Conservation (phyloP, 2,329 filamentous ascomycete species). For the Sclerotinia borealis region DNA sequence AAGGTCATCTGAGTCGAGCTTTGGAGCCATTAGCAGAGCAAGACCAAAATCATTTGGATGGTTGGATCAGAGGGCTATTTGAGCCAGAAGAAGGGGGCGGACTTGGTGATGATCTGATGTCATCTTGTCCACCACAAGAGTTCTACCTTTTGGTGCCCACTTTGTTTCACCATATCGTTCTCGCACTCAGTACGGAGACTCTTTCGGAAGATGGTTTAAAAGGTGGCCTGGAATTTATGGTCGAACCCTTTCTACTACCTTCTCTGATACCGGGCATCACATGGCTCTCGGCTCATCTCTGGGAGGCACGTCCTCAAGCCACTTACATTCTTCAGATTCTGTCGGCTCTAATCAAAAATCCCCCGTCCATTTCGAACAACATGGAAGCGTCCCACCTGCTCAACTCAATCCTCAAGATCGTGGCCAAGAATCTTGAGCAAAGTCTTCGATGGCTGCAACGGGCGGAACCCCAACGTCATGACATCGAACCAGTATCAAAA, state of each 20-base stretch:
- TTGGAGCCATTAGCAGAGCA: constrained; percentile 56
- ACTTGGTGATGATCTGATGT: constrained; percentile 74
- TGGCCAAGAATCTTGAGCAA: constrained; percentile 62
- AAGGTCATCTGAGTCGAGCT: constrained; percentile 50
- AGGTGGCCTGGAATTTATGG: constrained; percentile 70
- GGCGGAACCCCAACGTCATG: constrained; percentile 59
- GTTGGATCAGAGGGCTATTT: constrained; percentile 75
- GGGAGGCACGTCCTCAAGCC: constrained; percentile 59
- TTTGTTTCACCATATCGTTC: constrained; percentile 67
- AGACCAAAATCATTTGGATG: constrained; percentile 59
- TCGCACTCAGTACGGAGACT: constrained; percentile 59
- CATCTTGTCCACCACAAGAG: constrained; percentile 73
- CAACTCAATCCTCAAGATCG: constrained; percentile 62
- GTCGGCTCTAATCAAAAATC: constrained; percentile 60
- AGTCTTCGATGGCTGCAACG: constrained; percentile 61
- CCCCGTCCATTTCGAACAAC: constrained; percentile 57
- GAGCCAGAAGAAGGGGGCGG: constrained; percentile 62
- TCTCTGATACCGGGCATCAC: constrained; percentile 67
- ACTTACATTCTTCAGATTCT: constrained; percentile 66
- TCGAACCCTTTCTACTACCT: constrained; percentile 75
- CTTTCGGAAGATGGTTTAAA: constrained; percentile 66
- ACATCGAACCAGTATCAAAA: constrained; percentile 64
- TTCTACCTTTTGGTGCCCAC: constrained; percentile 76
- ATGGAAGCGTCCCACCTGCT: constrained; percentile 63
- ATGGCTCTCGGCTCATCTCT: constrained; percentile 66